These are phyloP conservation scores for Starmerella asiatica DNA, from an alignment of 805 yeast species.

Conservation along the genomic window DNA sequence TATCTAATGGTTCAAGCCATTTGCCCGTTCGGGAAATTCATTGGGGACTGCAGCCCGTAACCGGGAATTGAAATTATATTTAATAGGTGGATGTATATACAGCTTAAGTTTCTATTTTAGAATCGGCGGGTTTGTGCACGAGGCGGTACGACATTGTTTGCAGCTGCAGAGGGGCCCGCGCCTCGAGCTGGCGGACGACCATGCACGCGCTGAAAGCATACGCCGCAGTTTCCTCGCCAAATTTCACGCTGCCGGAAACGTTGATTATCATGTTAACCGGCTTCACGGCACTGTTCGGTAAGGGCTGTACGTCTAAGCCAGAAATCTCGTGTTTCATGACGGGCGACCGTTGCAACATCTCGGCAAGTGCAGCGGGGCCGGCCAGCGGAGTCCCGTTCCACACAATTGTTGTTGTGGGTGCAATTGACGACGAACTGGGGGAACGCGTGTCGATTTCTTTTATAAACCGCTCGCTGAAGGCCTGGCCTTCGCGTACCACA, in stretches of 20 bases:
- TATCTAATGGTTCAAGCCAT: too few species aligned
- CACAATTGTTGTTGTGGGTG: constrained; percentile 28
- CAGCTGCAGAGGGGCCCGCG: constrained; percentile 12
- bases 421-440: constrained; percentile 15
- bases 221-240: constrained; percentile 25
- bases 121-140: constrained; percentile 25
- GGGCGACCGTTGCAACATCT: constrained; percentile 28
- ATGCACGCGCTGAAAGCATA: constrained; percentile 28
- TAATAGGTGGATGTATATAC: background rate
- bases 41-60: too few species aligned
- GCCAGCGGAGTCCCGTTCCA: constrained; percentile 33
- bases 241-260: constrained; percentile 26
- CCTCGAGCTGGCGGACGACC: constrained; percentile 20
- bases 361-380: constrained; percentile 28
- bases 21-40: background rate
- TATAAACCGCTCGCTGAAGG: constrained; percentile 25
- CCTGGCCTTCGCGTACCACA: constrained; percentile 19
- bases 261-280: constrained; percentile 23
- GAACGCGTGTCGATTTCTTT: constrained; percentile 25
- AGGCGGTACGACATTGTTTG: constrained; percentile 27
- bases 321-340: constrained; percentile 26
- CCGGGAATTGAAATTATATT: too few species aligned
- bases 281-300: constrained; percentile 22
- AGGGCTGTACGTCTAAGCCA: constrained; percentile 30
- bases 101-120: constrained; percentile 15